Base-by-base conservation (phyloP, 2,329 filamentous ascomycete genomes). In the Fusarium sp. region DNA sequence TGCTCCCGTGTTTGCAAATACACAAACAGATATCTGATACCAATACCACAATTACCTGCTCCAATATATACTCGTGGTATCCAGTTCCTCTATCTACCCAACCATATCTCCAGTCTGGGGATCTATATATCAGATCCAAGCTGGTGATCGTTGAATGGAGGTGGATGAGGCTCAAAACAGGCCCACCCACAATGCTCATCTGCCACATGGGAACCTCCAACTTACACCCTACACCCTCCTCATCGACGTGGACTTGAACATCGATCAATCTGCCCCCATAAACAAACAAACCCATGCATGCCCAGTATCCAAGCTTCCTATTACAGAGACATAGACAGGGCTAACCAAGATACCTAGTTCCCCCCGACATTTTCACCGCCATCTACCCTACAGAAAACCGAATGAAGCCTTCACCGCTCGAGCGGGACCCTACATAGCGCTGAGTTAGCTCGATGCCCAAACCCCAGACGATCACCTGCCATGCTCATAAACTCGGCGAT, bases 381-480 rank as follows among this genome's bases (percentile, higher is more conserved):
- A 48, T 43, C 69, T 73, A 74, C 72, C 72, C 70, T 74, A 72
- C 50, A 73, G 55, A 43, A 43, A 29, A 18, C 18, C 35, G 21
- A 49, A 45, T 41, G 41, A 68, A 48, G 54, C 15, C 57, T 69
- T 74, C 72, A 74, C 71, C 72, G 72, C 72, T 66, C 54, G 40
- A 64, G 63, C 48, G 56, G 51, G 58, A 71, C 60, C 63, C 58
- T 54, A 45, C 51, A 69, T 61, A 54, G 37, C n/a, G 47, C 27
- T 49, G 25, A 53, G 36, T 56, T 72, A 73, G 69, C 62, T 66
- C 36, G 41, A 36, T 69, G 60, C 63, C 70, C 52, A 60, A 66
- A 69, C 58, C 71, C 71, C 58, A 65, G 61, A 59, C 56, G 45
- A 69, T 62, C 72, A 73, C 35, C 69, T 74, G 72, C 58, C 69